Base-by-base conservation (phyloP, 106 monocot species). In the Dendrobium catenatum region DNA sequence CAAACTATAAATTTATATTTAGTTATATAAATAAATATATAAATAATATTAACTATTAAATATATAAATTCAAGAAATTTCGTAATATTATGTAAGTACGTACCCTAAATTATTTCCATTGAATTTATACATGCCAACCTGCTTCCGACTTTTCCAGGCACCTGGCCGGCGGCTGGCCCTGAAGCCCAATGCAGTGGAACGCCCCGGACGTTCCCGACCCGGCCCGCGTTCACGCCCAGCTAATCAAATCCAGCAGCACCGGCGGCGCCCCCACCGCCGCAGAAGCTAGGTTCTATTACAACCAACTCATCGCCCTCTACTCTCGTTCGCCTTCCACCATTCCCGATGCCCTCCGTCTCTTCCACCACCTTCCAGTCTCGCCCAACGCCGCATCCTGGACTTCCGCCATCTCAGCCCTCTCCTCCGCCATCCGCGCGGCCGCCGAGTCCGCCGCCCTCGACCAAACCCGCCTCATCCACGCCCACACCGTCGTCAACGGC, bases 371-470 rank as follows among this genome's bases (percentile, higher is more conserved):
- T 55, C 87, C 88, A 40, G 83, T 89, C 85, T 27, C 68, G 26
- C 83, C 87, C 24, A 83, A 79, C 26, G 55, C 85, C 24, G 85
- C 66, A 16, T 88, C 88, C 17, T 88, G 86, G 86, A 86, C 84
- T 7, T 70, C 85, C 77, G 41, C 79, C 82, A 84, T 85, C 75
- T 89, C 89, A 22, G 55, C 85, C 81, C 72, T 49, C 81, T 94
- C 93, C 20, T 86, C 81, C 13, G 85, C 82, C 8, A 76, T 94
- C 0, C 83, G 86, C 8, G 89, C 93, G 0, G 85, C 86, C 0
- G 87, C 86, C 2, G 75, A 84, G 6, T 17, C 84, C 43, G 89
- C 91, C 1, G 87, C 88, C 24, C 79, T 94, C 4, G 90, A 91
- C 43, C 89, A 86, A 51, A 77, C 88, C 19, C 64, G 84, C 27